These are phyloP conservation scores for Mycothermus thermophilus DNA, from an alignment of 495 filamentous ascomycete species.

Conservation along the genomic window DNA sequence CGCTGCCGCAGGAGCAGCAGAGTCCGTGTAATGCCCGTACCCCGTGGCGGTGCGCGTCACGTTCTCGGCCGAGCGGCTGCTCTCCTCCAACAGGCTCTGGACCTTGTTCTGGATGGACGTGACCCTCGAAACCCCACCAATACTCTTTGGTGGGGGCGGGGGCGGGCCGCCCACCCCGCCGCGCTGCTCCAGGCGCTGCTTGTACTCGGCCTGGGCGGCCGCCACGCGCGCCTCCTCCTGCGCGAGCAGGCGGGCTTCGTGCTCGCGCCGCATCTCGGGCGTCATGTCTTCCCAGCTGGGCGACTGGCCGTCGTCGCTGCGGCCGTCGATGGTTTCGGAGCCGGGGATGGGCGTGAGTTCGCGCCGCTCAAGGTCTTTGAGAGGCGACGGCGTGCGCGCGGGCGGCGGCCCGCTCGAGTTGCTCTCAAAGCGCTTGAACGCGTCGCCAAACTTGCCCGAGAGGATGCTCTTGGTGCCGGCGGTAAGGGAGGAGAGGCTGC, in stretches of 20 bases:
- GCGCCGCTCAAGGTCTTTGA: constrained; percentile 37
- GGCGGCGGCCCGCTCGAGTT: constrained; percentile 31
- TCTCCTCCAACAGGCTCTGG: constrained; percentile 72
- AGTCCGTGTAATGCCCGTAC: constrained; percentile 72
- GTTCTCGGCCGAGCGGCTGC: constrained; percentile 39
- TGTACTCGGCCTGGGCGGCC: constrained; percentile 82
- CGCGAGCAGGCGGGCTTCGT: constrained; percentile 70
- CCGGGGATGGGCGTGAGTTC: constrained; percentile 59
- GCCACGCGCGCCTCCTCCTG: constrained; percentile 90
- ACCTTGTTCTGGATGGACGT: constrained; percentile 82
- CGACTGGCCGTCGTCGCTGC: constrained; percentile 49
- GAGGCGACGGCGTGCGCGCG: constrained; percentile 40
- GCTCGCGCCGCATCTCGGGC: constrained; percentile 80
- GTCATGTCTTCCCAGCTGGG: constrained; percentile 57
- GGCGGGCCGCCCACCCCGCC: constrained; percentile 28
- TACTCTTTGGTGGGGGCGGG: constrained; percentile 29
- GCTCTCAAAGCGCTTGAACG: constrained; percentile 79
- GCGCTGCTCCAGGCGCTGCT: constrained; percentile 55
- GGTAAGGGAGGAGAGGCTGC: constrained; percentile 60
- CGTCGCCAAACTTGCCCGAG: constrained; percentile 84
- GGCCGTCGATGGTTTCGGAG: constrained; percentile 59
- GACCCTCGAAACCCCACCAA: constrained; percentile 50
- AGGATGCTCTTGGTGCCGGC: constrained; percentile 77
- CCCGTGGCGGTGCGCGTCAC: constrained; percentile 67
- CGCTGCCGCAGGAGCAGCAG: constrained; percentile 10